These are phyloP conservation scores for Yamadazyma sp. DNA, from an alignment of 805 yeast species.

Conservation along the genomic window DNA sequence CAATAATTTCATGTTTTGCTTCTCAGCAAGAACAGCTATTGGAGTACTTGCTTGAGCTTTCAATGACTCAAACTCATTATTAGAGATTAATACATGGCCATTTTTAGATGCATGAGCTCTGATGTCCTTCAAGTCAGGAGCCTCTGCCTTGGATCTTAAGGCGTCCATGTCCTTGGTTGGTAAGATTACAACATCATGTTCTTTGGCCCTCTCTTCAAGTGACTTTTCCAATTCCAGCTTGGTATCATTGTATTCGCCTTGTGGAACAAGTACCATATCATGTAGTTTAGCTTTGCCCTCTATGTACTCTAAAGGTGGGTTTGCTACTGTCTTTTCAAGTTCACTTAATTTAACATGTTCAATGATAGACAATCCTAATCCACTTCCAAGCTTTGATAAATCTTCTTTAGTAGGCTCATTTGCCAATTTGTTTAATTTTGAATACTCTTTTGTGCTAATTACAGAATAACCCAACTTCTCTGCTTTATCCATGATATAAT, in stretches of 20 bases:
- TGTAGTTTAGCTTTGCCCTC: constrained; percentile 6
- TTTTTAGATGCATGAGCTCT: constrained; percentile 16
- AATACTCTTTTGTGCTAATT: constrained; percentile 5
- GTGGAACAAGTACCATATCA: constrained; percentile 12
- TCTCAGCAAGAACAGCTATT: constrained; percentile 7
- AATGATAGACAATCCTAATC: constrained; percentile 9
- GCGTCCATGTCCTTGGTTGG: constrained; percentile 8
- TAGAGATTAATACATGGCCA: constrained; percentile 13
- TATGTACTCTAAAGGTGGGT: constrained; percentile 11
- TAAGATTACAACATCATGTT: constrained; percentile 9
- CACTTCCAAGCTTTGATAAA: constrained; percentile 2
- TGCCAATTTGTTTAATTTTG: constrained; percentile 3
- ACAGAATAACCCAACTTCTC: constrained; percentile 10
- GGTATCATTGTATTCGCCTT: constrained; percentile 10
- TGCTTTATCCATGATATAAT: constrained; percentile 23
- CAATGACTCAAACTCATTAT: constrained; percentile 14
- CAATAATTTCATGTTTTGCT: constrained; percentile 8
- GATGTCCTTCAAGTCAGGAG: constrained; percentile 12
- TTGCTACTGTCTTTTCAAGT: constrained; percentile 1
- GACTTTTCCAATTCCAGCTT: constrained; percentile 11
- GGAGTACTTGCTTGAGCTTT: constrained; percentile 13
- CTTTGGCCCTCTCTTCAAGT: constrained; percentile 13
- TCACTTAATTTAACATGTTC: constrained; percentile 1
- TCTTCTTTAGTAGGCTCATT: constrained; percentile 14
- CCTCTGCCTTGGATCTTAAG: too few relatives aligned